Percentiles rank a stretch among this genome's conserved stretches.
Conservation (phyloP, 768 basidiomycete species). For the Termitomyces sp. region DNA sequence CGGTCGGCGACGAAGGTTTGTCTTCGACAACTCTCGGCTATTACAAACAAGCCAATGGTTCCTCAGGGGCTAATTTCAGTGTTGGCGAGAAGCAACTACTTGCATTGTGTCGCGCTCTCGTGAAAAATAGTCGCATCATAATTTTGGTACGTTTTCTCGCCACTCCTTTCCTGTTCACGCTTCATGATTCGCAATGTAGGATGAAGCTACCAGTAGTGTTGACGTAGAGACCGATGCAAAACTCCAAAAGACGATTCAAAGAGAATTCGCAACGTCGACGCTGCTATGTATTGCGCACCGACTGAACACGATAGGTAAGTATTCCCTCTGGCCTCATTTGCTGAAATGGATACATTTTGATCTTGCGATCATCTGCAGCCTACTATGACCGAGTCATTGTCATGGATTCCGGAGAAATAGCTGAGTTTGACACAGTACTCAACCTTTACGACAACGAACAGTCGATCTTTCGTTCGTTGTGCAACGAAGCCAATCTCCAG, state of each 20-base stretch:
- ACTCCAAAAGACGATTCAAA: constrained; percentile 59
- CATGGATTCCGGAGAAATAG: constrained; percentile 66
- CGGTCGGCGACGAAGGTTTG: constrained; percentile 60
- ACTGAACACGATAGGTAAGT: constrained; percentile 50
- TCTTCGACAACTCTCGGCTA: not conserved
- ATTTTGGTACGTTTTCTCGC: constrained; percentile 37
- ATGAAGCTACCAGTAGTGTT: constrained; percentile 59
- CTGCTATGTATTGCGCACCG: constrained; percentile 55
- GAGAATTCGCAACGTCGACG: constrained; percentile 52
- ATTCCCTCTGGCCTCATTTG: not conserved
- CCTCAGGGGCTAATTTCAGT: constrained; percentile 54
- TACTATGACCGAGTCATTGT: constrained; percentile 69
- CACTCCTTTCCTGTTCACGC: not conserved
- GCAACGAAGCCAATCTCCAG: constrained; percentile 57
- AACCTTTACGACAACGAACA: constrained; percentile 53
- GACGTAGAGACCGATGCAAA: constrained; percentile 60
- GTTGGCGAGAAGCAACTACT: constrained; percentile 68
- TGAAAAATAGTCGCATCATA: constrained; percentile 57
- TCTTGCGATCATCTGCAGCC: constrained; percentile 23
- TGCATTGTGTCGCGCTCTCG: constrained; percentile 57
- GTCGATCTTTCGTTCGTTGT: constrained; percentile 68
- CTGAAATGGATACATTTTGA: constrained; percentile 3
- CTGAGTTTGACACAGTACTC: constrained; percentile 72
- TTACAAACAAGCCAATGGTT: not conserved
- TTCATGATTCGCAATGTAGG: constrained; percentile 28